These are phyloP conservation scores for Camelina hispida DNA, from an alignment of 345 rosid species.

Conservation along the genomic window DNA sequence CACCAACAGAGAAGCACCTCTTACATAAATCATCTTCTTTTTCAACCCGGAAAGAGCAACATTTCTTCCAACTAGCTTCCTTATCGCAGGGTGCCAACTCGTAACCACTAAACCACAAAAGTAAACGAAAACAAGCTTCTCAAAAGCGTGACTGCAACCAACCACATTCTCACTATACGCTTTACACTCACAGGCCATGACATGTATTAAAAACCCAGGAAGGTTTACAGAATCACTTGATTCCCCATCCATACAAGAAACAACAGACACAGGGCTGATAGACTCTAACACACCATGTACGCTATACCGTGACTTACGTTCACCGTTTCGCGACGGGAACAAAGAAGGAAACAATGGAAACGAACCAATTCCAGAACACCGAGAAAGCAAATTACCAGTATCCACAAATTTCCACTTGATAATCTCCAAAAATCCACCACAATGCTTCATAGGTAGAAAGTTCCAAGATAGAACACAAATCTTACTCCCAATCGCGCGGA, in stretches of 20 bases:
- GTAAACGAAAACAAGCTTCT: conserved; percentile 57
- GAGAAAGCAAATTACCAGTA: conserved; percentile 27
- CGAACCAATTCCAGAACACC: conserved; percentile 49
- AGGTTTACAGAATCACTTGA: conserved; percentile 44
- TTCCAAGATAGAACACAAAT: conserved; percentile 72
- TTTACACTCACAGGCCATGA: conserved; percentile 66
- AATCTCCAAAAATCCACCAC: conserved; percentile 77
- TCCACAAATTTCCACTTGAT: conserved; percentile 62
- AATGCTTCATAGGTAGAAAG: conserved; percentile 63
- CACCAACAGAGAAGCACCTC: conserved; percentile 62
- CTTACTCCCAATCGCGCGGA: conserved; percentile 48
- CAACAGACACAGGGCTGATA: conserved; percentile 66
- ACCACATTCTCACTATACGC: conserved; percentile 42
- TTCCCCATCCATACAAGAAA: conserved; percentile 53
- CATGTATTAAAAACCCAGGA: conserved; percentile 66
- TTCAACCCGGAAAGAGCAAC: conserved; percentile 62
- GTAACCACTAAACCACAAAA: conserved; percentile 61
- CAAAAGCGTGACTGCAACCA: conserved; percentile 48
- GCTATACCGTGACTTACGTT: conserved; percentile 49
- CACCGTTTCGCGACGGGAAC: conserved; percentile 16
- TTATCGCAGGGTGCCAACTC: conserved; percentile 74
- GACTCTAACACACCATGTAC: conserved; percentile 69
- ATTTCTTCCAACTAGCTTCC: conserved; percentile 62
- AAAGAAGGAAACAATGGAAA: conserved; percentile 49
- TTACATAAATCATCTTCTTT: conserved; percentile 63